Conservation (phyloP, 192 early-diverging fungal species). For the Coemansia erecta region DNA sequence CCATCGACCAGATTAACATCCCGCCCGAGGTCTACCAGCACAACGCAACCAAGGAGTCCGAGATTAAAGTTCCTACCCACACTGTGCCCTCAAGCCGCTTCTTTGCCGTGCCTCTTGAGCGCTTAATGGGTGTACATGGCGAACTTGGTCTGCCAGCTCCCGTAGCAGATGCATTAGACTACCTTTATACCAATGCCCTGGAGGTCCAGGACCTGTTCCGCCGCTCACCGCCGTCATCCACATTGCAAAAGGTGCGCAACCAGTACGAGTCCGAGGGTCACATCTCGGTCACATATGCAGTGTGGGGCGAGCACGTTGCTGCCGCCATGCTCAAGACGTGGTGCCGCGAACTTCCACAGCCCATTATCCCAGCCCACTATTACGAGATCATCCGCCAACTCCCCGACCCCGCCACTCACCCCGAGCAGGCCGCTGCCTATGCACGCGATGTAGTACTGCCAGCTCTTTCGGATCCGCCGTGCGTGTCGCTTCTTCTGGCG, state of each 20-base stretch:
- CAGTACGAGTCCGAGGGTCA: constrained; percentile 49
- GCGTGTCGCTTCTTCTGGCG: constrained; percentile 55
- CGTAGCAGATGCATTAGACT: constrained; percentile 68
- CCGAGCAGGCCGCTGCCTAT: constrained; percentile 30
- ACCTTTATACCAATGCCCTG: constrained; percentile 68
- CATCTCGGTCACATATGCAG: constrained; percentile 56
- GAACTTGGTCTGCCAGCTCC: constrained; percentile 76
- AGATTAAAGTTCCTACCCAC: constrained; percentile 44
- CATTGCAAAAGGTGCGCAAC: constrained; percentile 60
- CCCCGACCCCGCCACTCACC: constrained; percentile 31
- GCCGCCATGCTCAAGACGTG: constrained; percentile 82
- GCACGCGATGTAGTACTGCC: constrained; percentile 48
- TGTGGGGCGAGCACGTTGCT: constrained; percentile 77
- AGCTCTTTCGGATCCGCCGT: constrained; percentile 51
- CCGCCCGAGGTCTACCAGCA: constrained; percentile 59
- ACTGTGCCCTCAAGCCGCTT: constrained; percentile 45
- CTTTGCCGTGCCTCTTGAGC: constrained; percentile 77
- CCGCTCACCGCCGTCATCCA: constrained; percentile 70
- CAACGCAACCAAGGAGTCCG: constrained; percentile 47
- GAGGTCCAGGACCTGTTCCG: constrained; percentile 83
- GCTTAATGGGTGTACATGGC: constrained; percentile 71
- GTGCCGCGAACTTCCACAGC: constrained; percentile 75
- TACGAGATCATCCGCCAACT: constrained; percentile 60
- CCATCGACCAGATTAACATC: constrained; percentile 72
- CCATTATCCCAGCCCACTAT: constrained; percentile 65